Evolutionary conservation across 2,329 filamentous ascomycete species (phyloP).

Genomic region (Volutella citrinella): DNA sequence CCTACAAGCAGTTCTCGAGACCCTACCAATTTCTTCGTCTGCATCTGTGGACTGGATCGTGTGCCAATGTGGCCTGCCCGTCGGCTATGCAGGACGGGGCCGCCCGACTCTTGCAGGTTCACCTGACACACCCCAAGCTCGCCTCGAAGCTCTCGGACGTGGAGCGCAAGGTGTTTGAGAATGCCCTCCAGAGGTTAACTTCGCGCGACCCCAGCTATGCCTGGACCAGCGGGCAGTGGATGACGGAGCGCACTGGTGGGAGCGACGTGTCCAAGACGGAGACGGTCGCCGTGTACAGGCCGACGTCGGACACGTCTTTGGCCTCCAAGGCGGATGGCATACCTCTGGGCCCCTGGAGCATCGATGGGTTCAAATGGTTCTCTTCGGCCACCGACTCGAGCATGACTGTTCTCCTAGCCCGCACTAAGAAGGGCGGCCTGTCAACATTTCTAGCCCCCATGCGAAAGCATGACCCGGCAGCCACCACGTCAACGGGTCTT

Average conservation of each 20-base stretch:
- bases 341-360: conserved; percentile 54
- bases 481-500: conserved; percentile 26
- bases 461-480: conserved; percentile 38
- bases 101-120: conserved; percentile 45
- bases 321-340: conserved; percentile 18
- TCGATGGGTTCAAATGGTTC: conserved; percentile 67
- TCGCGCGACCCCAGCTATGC: conserved; percentile 46
- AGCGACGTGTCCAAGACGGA: conserved; percentile 69
- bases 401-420: conserved; percentile 63
- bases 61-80: conserved; percentile 61
- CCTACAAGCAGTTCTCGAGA: conserved; percentile 49
- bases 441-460: conserved; percentile 61
- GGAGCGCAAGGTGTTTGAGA: conserved; percentile 44
- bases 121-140: conserved; percentile 34
- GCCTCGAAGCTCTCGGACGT: conserved; percentile 22
- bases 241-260: conserved; percentile 69
- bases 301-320: neutral
- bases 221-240: conserved; percentile 77
- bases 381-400: conserved; percentile 30
- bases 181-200: conserved; percentile 51
- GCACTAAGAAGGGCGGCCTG: conserved; percentile 37
- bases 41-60: conserved; percentile 59
- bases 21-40: conserved; percentile 56
- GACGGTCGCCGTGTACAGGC: conserved; percentile 48
- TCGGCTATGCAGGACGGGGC: conserved; percentile 67